These are phyloP conservation scores for Globisporangium cylindrosporum DNA, from an alignment of 352 stramenopile species.

Conservation along the genomic window DNA sequence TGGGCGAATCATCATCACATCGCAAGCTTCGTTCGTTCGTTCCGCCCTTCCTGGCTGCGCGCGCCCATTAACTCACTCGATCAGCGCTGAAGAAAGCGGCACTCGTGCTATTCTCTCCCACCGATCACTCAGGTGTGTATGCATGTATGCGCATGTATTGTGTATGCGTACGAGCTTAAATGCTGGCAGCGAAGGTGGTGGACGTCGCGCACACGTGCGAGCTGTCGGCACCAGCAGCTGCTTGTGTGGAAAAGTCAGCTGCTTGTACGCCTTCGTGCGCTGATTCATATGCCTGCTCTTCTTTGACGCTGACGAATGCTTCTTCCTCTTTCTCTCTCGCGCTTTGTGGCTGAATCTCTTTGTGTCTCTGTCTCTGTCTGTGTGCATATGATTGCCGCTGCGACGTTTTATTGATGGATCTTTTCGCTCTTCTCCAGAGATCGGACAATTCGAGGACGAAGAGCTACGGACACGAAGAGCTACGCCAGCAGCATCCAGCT, in stretches of 20 bases:
- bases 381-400: constrained; percentile 3
- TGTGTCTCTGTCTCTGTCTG: background rate
- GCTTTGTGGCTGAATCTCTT: background rate
- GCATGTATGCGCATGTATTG: background rate
- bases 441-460: constrained; percentile 6
- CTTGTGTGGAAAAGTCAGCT: constrained; percentile 8
- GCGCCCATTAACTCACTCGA: background rate
- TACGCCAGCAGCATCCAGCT: background rate
- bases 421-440: constrained; percentile 1
- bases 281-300: background rate
- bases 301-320: constrained; percentile 3
- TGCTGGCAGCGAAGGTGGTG: background rate
- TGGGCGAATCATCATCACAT: constrained; percentile 1
- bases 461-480: background rate
- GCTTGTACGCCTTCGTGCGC: background rate
- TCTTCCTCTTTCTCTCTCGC: background rate
- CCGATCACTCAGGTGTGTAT: background rate
- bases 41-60: background rate
- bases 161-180: background rate
- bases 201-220: too few relatives aligned
- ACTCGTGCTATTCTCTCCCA: background rate
- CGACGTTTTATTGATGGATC: constrained; percentile 5
- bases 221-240: background rate
- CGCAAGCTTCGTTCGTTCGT: constrained; percentile 4
- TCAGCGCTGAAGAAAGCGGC: constrained; percentile 6